Evolutionary conservation across 768 basidiomycete genomes (phyloP), one percentile per base, ranked within the genome.

Genomic region (Tylopilus balloui): DNA sequence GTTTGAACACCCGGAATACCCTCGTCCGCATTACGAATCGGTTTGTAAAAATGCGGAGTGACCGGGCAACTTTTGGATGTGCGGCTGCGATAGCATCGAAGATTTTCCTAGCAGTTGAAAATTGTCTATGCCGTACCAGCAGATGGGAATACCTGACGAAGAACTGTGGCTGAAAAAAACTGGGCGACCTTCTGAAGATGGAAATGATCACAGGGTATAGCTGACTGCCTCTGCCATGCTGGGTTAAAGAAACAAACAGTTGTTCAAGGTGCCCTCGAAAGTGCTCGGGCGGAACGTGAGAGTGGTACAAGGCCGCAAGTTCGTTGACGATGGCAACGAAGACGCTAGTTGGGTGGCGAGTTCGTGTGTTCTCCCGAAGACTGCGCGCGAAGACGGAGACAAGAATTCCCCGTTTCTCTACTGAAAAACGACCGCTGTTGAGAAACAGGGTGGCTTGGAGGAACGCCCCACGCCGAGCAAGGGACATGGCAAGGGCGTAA

Each of bases 181-280:
- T 14, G 0, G 74, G 71, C 2, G 59, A 61, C 12, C 51, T 61
- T 10, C 45, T 43, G 37, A 70, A 55, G 27, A 84, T 64, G 39
- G 60, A 62, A 50, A 73, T 63, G 35, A 81, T 63, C 21, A 80
- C 54, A 35, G 64, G 52, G 1, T 77, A 54, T 9, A 75, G 69
- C 19, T 64, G 58, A 0, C 58, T 53, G 9, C 74, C 64, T 37
- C 73, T 68, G 11, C 63, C 68, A 4, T 72, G 69, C 47, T 15
- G 74, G 61, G 65, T 77, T 57, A 47, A 73, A 60, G 24, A 59
- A 59, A 48, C 42, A 42, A 81, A 63, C 23, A 78, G 69, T 43
- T 72, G 75, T 11, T 77, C 73, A 28, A 83, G 59, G n/a, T 61
- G 53, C 27, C 62, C 57, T 42, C 73, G 74, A 54, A 74, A 73